Evolutionary conservation across 1,284 basidiomycete species (phyloP).

Genomic region (Abortiporus biennis): DNA sequence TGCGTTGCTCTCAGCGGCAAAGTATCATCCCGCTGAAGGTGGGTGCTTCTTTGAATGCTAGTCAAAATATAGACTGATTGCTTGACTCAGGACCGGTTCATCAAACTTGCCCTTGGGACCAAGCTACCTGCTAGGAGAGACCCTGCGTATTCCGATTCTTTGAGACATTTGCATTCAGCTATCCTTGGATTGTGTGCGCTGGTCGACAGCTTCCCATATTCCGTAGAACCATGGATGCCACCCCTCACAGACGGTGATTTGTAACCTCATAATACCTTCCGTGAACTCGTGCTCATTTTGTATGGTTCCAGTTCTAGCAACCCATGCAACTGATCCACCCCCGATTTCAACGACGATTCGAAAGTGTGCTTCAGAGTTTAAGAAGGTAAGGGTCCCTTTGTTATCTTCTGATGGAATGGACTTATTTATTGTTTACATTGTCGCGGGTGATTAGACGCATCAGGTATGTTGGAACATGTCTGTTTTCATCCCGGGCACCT

Average conservation of each 20-base stretch:
- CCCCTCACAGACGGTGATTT: slow-evolving; percentile 65
- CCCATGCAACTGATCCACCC: slow-evolving; percentile 85
- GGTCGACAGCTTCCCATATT: slow-evolving; percentile 76
- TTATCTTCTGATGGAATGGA: slow-evolving; percentile 15
- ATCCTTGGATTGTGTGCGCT: slow-evolving; percentile 87
- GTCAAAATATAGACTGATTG: slow-evolving; percentile 1
- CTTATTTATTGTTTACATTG: background rate
- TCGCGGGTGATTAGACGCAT: slow-evolving; percentile 47
- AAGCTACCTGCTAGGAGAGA: slow-evolving; percentile 69
- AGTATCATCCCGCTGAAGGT: slow-evolving; percentile 86
- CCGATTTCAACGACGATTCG: slow-evolving; percentile 91
- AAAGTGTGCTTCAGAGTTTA: slow-evolving; percentile 85
- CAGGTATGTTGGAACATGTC: slow-evolving; percentile 40
- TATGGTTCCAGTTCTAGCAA: slow-evolving; percentile 67
- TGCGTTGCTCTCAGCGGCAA: slow-evolving; percentile 89
- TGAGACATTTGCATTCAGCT: slow-evolving; percentile 82
- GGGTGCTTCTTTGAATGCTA: slow-evolving; percentile 7
- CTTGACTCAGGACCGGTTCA: slow-evolving; percentile 66
- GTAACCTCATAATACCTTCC: background rate
- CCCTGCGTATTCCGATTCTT: slow-evolving; percentile 65
- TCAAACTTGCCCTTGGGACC: slow-evolving; percentile 54
- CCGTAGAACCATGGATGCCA: slow-evolving; percentile 74
- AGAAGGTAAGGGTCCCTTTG: slow-evolving; percentile 43
- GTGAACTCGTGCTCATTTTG: slow-evolving; percentile 4
- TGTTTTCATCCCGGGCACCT: slow-evolving; percentile 2